Evolutionary conservation across 192 early-diverging fungal species (phyloP), one percentile per base, ranked within the genome.

Genomic region (Geranomyces variabilis): DNA sequence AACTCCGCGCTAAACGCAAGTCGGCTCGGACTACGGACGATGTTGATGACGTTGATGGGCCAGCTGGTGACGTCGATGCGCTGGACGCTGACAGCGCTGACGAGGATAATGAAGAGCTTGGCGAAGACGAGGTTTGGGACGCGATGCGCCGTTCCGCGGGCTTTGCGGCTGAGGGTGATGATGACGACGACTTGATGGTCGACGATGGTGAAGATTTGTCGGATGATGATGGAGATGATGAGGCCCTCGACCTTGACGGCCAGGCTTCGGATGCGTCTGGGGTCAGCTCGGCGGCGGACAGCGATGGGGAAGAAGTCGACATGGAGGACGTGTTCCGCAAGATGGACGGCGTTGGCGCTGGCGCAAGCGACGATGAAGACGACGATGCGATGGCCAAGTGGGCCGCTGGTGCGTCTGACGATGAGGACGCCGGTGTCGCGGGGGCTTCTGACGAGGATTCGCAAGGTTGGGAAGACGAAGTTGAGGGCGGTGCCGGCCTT

Each of bases 111-210:
- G 80, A 83, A 31, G 86, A 87, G 44, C 31, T 88, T 49, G 89
- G 83, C 28, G 95, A 97, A 61, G 95, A 95, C 26, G 92, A 95
- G 79, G 84, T 94, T 29, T 95, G 93, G 93, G 73, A 86, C 29
- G 96, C 94, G 9, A 98, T 98, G 92, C 84, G 86, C 44, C 71
- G 77, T 31, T 87, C 84, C 36, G 57, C 47, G 24, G 79, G 79
- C 0, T 78, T 85, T 26, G 78, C 48, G 1, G 77, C 76, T 14
- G 80, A 80, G 13, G 73, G 67, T 71, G 74, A 76, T 43, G 77
- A 75, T 12, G 77, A 66, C 47, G 70, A 73, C 24, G 79, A 76
- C 0, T 77, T 85, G 24, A 75, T 33, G 8, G 77, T 70, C 15
- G 79, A 80, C 17, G 72, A 71, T 14, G 79, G 77, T 63, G 74